Evolutionary conservation across 208 protist genomes (phyloP).

Genomic region (Leishmania gerbilli): DNA sequence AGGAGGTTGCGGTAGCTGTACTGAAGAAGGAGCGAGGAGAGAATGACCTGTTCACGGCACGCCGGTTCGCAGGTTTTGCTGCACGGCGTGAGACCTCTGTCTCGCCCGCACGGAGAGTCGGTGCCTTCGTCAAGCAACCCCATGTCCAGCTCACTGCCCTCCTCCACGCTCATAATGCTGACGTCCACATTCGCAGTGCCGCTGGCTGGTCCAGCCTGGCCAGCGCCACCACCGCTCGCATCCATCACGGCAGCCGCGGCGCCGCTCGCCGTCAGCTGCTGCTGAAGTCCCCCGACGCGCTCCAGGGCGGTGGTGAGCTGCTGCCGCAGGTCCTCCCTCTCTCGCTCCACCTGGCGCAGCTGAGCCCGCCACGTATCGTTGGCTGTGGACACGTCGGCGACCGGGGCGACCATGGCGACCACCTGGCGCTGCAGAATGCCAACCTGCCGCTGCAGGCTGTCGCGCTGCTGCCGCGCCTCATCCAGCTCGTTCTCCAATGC

Average conservation of each 20-base stretch:
- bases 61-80: conserved; percentile 28
- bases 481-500: conserved; percentile 73
- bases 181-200: not conserved
- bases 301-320: conserved; percentile 46
- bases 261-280: conserved; percentile 13
- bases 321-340: conserved; percentile 55
- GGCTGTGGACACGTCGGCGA: conserved; percentile 29
- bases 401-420: conserved; percentile 34
- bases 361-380: conserved; percentile 51
- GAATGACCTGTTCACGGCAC: conserved; percentile 39
- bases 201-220: not conserved
- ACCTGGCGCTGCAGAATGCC: conserved; percentile 62
- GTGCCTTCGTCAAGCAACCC: not conserved
- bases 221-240: not conserved
- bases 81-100: not conserved
- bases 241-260: not conserved
- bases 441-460: conserved; percentile 59
- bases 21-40: conserved; percentile 55
- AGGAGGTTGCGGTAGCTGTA: conserved; percentile 66
- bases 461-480: conserved; percentile 56
- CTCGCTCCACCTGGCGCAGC: conserved; percentile 60
- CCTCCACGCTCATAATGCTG: not conserved
- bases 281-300: conserved; percentile 29
- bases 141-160: conserved; percentile 17
- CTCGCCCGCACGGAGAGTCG: conserved; percentile 3